Conservation (phyloP, 768 basidiomycete genomes). For the Rhodotorula sphaerocarpa region DNA sequence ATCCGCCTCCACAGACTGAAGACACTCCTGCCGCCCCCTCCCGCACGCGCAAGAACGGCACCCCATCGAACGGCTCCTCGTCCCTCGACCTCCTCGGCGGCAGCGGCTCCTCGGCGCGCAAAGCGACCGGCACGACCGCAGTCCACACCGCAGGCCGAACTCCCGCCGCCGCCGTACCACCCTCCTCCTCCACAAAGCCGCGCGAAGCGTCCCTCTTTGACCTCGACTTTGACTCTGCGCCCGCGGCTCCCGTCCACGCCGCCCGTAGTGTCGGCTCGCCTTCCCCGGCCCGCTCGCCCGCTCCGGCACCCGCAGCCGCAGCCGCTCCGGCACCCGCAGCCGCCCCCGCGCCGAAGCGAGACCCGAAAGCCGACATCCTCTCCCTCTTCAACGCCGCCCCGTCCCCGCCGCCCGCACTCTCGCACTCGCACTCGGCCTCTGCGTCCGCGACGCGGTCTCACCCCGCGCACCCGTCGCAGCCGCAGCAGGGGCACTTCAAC, state of each 20-base stretch:
- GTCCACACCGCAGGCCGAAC: too few species aligned
- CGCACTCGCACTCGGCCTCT: not conserved
- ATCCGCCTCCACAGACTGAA: slow-evolving; percentile 40
- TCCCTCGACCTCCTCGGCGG: slow-evolving; percentile 31
- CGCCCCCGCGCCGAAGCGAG: slow-evolving; percentile 1
- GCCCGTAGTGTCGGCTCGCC: not conserved
- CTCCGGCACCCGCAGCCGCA: slow-evolving; percentile 34
- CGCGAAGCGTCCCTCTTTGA: slow-evolving; percentile 65
- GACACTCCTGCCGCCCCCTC: slow-evolving; percentile 25
- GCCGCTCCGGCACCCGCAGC: slow-evolving; percentile 36
- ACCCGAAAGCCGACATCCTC: slow-evolving; percentile 67
- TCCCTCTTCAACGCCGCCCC: slow-evolving; percentile 61
- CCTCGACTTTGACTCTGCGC: slow-evolving; percentile 64
- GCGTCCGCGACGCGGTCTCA: not conserved
- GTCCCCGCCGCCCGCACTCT: slow-evolving; percentile 37
- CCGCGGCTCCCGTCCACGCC: slow-evolving; percentile 6
- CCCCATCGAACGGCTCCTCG: slow-evolving; percentile 10
- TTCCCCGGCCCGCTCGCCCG: slow-evolving; percentile 32
- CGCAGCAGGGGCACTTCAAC: not conserved
- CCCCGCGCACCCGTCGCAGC: not conserved
- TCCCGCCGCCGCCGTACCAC: too few species aligned
- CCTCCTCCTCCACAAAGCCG: too few species aligned
- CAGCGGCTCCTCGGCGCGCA: slow-evolving; percentile 2
- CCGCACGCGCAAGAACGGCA: slow-evolving; percentile 12
- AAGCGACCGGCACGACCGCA: too few species aligned